Conservation (phyloP, 2,329 filamentous ascomycete species). For the Cryphonectria naterciae region DNA sequence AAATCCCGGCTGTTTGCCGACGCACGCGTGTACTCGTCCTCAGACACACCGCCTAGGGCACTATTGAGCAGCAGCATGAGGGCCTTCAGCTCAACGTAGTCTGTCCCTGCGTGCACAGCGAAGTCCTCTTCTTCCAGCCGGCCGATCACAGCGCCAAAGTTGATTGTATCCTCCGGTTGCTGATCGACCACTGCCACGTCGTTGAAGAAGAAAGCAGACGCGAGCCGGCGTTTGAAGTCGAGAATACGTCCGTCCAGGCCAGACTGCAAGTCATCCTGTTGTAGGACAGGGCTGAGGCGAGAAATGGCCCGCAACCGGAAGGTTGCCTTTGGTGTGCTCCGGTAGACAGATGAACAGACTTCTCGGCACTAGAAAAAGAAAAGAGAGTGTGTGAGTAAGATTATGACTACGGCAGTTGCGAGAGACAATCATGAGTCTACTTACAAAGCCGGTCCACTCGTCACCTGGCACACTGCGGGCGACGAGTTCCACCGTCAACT, state of each 20-base stretch:
- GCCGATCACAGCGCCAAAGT: slow-evolving; percentile 48
- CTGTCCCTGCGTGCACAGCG: slow-evolving; percentile 55
- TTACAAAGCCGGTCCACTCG: slow-evolving; percentile 44
- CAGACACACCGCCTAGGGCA: slow-evolving; percentile 66
- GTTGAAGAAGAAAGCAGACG: slow-evolving; percentile 65
- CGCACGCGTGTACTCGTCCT: slow-evolving; percentile 30
- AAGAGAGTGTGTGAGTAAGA: not conserved
- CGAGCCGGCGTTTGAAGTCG: slow-evolving; percentile 68
- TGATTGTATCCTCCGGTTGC: slow-evolving; percentile 47
- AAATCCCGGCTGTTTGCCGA: slow-evolving; percentile 48
- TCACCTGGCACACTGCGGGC: slow-evolving; percentile 45
- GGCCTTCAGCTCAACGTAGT: slow-evolving; percentile 72
- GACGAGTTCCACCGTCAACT: slow-evolving; percentile 49
- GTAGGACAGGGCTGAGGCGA: slow-evolving; percentile 59
- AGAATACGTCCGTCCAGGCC: slow-evolving; percentile 44
- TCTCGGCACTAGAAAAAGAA: slow-evolving; percentile 48
- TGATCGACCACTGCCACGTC: slow-evolving; percentile 48
- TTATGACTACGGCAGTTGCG: slow-evolving; percentile 23
- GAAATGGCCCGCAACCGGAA: slow-evolving; percentile 63
- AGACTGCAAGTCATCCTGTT: not conserved
- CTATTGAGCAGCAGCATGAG: slow-evolving; percentile 72
- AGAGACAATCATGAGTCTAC: slow-evolving; percentile 42
- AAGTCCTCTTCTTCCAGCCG: slow-evolving; percentile 56
- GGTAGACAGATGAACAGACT: slow-evolving; percentile 52
- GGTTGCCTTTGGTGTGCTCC: slow-evolving; percentile 49